Base-by-base conservation (phyloP, 139 green algal genomes). In the Closterium sp. region DNA sequence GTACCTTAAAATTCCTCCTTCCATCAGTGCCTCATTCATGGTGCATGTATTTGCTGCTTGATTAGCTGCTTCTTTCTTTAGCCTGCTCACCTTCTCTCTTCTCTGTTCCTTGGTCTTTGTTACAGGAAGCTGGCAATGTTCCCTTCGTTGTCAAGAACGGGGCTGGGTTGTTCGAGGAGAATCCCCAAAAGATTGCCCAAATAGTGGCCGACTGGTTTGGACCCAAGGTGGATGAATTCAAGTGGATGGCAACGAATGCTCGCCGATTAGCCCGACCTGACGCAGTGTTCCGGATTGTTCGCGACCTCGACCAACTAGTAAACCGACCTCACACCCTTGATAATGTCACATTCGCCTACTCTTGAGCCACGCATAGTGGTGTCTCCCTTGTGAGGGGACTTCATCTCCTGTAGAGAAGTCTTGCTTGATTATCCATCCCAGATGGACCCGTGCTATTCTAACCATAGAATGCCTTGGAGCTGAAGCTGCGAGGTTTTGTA, bases 61-160 rank as follows among this genome's bases (percentile, higher is more conserved):
- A 27, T 24, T 79, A 79, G 62, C 62, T 24, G 1, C 17, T 5
- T 79, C 0, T 79, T 24, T 79, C 3, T 79, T 4, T 13, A 27
- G 17, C 62, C 62, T 79, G 17, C 13, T 79, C 17, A 79, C 62
- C 19, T 79, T 24, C 4, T 5, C 62, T 79, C 62, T 29, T 29
- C 32, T 34, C 1, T 32, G 17, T 87, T 29, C n/a, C n/a, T 24
- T 87, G 13, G 32, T 29, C 11, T 5, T 32, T 87, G 85, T 31
- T 79, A 38, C 97, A 99, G 97, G 98, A 99, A 94, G 97, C 97
- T 92, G 98, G 98, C 92, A 99, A 99, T 95, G 98, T 99, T 85
- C 96, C 97, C 0, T 99, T 97, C 92, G 98, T 99, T n/a, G 91
- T 97, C 10, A 96, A 98, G 79, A 96, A 96, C 38, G 95, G 95